phyloP scores from a whole-genome alignment of 352 stramenopile species.

The Phytophthora tentaculata region DNA sequence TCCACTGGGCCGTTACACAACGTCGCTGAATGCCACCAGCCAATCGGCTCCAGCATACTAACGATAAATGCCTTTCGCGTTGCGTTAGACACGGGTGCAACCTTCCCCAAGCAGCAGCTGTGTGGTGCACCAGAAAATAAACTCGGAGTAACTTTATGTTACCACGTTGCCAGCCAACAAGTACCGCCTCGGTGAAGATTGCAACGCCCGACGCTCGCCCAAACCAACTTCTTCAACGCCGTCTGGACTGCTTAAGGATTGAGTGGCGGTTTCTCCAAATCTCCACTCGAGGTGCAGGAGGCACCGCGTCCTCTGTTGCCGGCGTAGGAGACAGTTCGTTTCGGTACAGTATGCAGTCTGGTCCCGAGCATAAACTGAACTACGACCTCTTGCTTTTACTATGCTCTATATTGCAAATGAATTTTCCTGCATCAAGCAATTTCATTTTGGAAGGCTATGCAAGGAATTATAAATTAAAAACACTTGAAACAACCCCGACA shows the following conservation, averaged over 20 bases:
- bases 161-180: neutral
- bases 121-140: too few species aligned
- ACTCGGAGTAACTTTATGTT: too few species aligned
- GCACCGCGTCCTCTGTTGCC: constrained; percentile 7
- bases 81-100: constrained; percentile 26
- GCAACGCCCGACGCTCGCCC: neutral
- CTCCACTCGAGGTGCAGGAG: constrained; percentile 11
- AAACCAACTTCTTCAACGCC: constrained; percentile 1
- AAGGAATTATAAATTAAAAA: too few species aligned
- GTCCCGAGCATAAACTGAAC: constrained; percentile 18
- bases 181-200: constrained; percentile 16
- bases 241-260: constrained; percentile 2
- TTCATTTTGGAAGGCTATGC: neutral
- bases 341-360: constrained; percentile 19
- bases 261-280: constrained; percentile 18
- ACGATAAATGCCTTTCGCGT: constrained; percentile 3
- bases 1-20: constrained; percentile 3
- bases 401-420: neutral
- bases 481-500: too few species aligned
- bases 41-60: constrained; percentile 7
- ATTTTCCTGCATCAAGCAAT: neutral
- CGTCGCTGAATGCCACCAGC: neutral
- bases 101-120: too few species aligned
- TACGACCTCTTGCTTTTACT: constrained; percentile 24
- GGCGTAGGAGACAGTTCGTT: constrained; percentile 33